Percentiles rank a stretch among this genome's conserved stretches.
Conservation (phyloP, 2,329 filamentous ascomycete species). For the Coniochaeta sp. region DNA sequence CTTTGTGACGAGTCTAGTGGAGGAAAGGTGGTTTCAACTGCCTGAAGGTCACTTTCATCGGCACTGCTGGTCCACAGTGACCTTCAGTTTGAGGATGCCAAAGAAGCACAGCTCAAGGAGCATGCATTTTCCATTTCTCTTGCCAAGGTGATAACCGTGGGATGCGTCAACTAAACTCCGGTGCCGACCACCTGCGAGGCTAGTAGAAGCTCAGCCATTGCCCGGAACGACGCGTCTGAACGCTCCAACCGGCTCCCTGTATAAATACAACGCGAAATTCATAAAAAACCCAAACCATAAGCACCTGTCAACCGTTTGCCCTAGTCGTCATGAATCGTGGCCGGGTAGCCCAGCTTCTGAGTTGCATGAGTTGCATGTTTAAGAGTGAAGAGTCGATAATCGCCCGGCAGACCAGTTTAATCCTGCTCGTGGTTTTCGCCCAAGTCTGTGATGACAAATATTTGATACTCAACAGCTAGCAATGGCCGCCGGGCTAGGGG, state of each 20-base stretch:
- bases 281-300: background rate
- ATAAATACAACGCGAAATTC: background rate
- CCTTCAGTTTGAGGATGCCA: background rate
- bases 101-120: background rate
- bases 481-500: background rate
- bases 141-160: background rate
- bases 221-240: background rate
- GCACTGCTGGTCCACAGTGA: background rate
- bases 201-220: background rate
- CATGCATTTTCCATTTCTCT: background rate
- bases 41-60: background rate
- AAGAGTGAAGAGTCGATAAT: background rate
- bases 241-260: background rate
- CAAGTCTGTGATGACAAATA: background rate
- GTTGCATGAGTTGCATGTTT: slow-evolving; percentile 1
- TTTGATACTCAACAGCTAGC: background rate
- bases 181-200: background rate
- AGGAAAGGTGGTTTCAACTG: background rate
- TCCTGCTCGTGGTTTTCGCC: background rate
- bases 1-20: too few species aligned
- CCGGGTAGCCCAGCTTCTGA: background rate
- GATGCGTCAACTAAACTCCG: background rate
- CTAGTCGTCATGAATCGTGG: slow-evolving; percentile 2
- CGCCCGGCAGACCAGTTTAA: background rate
- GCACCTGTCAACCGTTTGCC: slow-evolving; percentile 2